phyloP scores from a whole-genome alignment of 306 rosid genomes.

The barrel medic (Medicago truncatula) region DNA sequence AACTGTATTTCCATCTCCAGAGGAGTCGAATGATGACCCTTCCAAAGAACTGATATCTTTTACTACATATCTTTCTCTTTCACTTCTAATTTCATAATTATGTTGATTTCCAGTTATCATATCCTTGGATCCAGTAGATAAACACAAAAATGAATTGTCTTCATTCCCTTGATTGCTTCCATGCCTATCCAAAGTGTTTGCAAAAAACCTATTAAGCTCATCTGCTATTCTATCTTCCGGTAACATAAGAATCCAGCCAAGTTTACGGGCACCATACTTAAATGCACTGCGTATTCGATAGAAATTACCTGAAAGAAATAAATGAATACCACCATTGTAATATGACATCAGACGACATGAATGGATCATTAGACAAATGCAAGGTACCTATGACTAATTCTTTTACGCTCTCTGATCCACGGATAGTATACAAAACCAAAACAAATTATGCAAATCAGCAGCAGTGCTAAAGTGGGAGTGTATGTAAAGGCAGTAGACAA shows the following conservation, averaged over 20 bases:
- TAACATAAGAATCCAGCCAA: slow-evolving; percentile 71
- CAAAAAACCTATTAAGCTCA: slow-evolving; percentile 69
- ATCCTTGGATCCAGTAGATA: slow-evolving; percentile 42
- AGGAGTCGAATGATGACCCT: slow-evolving; percentile 32
- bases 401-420: slow-evolving; percentile 1
- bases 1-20: slow-evolving; percentile 41
- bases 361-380: slow-evolving; percentile 24
- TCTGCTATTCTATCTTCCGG: slow-evolving; percentile 68
- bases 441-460: slow-evolving; percentile 9
- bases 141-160: slow-evolving; percentile 42
- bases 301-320: slow-evolving; percentile 68
- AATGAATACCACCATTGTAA: slow-evolving; percentile 37
- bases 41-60: slow-evolving; percentile 40
- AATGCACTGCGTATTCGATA: slow-evolving; percentile 87
- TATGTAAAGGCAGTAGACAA: slow-evolving; percentile 12
- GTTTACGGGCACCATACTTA: slow-evolving; percentile 86
- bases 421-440: slow-evolving; percentile 17
- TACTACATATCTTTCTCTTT: slow-evolving; percentile 38
- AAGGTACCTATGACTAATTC: slow-evolving; percentile 12
- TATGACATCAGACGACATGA: slow-evolving; percentile 14
- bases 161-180: slow-evolving; percentile 54
- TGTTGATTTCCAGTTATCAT: slow-evolving; percentile 40
- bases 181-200: slow-evolving; percentile 72
- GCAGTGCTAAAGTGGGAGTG: slow-evolving; percentile 8
- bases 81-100: slow-evolving; percentile 40